These are phyloP conservation scores for Colletotrichum sp. DNA, from an alignment of 2,329 filamentous ascomycete genomes.

Conservation along the genomic window DNA sequence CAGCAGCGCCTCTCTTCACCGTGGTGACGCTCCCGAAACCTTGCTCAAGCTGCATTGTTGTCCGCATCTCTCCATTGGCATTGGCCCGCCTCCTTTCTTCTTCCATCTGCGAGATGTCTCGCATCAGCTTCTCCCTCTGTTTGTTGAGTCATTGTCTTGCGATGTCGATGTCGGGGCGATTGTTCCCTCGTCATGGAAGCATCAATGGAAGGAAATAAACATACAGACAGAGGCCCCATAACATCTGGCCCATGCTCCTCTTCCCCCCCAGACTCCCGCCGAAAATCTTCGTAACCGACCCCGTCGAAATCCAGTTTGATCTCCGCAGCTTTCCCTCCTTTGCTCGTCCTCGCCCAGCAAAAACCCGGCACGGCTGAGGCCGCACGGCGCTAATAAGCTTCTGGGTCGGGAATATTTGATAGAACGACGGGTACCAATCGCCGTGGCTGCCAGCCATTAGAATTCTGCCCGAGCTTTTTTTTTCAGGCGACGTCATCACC, in stretches of 20 bases:
- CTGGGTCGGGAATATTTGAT: neutral
- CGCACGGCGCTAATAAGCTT: neutral
- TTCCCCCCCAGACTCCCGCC: neutral
- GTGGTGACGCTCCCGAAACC: conserved; percentile 2
- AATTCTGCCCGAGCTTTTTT: neutral
- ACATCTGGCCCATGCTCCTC: neutral
- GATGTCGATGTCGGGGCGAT: neutral
- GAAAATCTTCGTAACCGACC: neutral
- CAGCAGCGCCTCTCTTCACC: conserved; percentile 1
- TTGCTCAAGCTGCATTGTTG: conserved; percentile 6
- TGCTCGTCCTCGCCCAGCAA: neutral
- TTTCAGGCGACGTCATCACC: neutral
- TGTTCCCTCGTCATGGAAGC: neutral
- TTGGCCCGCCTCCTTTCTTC: neutral
- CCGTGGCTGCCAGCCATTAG: neutral
- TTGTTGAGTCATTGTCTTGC: neutral
- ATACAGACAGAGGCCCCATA: neutral
- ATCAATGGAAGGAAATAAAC: neutral
- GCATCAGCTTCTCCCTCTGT: neutral
- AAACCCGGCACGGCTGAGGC: conserved; percentile 7
- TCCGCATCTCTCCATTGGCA: neutral
- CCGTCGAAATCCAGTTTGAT: neutral
- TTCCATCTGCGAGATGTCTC: neutral
- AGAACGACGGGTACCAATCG: neutral
- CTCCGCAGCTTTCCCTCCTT: neutral